Evolutionary conservation across 148 eudicot genomes (phyloP).

Genomic region (Beta vulgaris): DNA sequence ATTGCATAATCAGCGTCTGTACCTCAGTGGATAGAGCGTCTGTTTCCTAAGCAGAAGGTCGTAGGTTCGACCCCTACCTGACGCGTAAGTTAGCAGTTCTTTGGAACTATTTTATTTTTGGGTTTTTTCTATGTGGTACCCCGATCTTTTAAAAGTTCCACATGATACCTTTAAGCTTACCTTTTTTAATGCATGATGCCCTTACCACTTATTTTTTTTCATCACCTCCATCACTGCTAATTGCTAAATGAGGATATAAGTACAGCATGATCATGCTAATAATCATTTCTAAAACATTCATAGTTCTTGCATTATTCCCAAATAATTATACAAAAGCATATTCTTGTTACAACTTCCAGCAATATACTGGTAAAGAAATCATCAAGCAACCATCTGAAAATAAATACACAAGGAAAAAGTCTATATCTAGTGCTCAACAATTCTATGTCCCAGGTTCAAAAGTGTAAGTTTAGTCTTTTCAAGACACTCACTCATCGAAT

Average conservation of each 20-base stretch:
- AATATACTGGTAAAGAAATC: not conserved
- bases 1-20: conserved; percentile 29
- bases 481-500: conserved; percentile 28
- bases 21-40: conserved; percentile 43
- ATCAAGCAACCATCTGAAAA: conserved; percentile 1
- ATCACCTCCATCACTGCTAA: no score
- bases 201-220: no score
- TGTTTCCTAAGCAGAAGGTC: conserved; percentile 38
- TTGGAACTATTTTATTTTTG: not conserved
- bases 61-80: conserved; percentile 34
- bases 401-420: not conserved
- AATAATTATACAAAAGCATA: not conserved
- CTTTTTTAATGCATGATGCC: no score
- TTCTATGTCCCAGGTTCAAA: not conserved
- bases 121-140: no score
- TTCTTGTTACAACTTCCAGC: not conserved
- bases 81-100: conserved; percentile 11
- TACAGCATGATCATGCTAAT: not conserved
- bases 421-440: not conserved
- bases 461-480: not conserved
- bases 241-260: no score
- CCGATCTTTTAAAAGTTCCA: no score
- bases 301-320: not conserved
- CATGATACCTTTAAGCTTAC: no score
- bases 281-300: not conserved